Evolutionary conservation across 306 rosid species (phyloP), one percentile per base, ranked within the genome.

Genomic region (Casuarina cunninghamiana): DNA sequence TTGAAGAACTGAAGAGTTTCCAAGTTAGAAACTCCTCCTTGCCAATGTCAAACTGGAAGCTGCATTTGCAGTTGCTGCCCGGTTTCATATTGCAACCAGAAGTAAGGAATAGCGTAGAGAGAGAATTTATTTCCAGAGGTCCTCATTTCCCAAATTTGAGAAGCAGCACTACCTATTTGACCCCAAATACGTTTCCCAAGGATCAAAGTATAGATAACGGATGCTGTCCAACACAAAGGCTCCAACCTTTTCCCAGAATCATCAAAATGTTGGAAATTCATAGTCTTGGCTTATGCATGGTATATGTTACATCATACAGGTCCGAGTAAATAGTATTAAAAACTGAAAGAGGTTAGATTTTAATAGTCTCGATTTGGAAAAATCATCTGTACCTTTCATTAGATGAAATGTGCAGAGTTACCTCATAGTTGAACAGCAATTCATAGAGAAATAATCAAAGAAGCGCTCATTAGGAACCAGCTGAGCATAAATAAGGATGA

Each of bases 261-360:
- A 57, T 57, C 13, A 57, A 19, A 13, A 57, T 58, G 65, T 58
- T 58, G 32, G 65, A 58, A 58, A 58, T 58, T 58, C 65, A 58
- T 19, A 38, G 32, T 4, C 19, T 51, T 26, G 15, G 6, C 65
- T 9, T 58, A 19, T 8, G 38, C 32, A 58, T 58, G 65, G 65
- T 7, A 32, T 58, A 21, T 7, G 63, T 35, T 19, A 57, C 38
- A 19, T 58, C 65, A 58, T 58, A 58, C 2, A 58, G 26, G 65
- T 58, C 63, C 3, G 2, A 48, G 51, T 58, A 58, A 58, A 58
- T 21, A 21, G 32, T 58, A 58, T 58, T 38, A 58, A 19, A 58
- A 19, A 1, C 65, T 26, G 32, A 21, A 32, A 57, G 38, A 9
- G 38, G 37, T 21, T 6, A 55, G 65, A 13, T 0, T 55, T 55